A percentile compares a stretch with the other conserved stretches of the same genome.
Evolutionary conservation across 768 basidiomycete species (phyloP).

Genomic region (Serendipita vermifera): DNA sequence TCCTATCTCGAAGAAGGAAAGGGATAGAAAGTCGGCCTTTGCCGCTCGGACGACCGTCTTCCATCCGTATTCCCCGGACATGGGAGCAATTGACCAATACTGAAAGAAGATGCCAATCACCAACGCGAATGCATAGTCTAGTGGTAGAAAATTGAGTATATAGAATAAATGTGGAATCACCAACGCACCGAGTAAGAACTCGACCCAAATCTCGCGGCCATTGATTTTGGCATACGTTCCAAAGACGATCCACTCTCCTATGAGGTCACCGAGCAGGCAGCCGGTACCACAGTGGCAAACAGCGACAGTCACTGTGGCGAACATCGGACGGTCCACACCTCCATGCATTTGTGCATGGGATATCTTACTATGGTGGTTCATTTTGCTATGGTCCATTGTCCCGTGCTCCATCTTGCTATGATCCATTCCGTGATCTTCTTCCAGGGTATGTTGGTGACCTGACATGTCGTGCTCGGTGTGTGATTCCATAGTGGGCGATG

Average conservation of each 20-base stretch:
- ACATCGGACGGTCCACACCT: slow-evolving; percentile 8
- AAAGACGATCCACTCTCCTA: slow-evolving; percentile 11
- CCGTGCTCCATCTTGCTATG: not conserved
- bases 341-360: slow-evolving; percentile 7
- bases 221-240: not conserved
- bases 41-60: slow-evolving; percentile 5
- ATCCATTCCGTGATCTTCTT: not conserved
- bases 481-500: not conserved
- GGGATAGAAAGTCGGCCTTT: slow-evolving; percentile 10
- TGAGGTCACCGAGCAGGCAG: slow-evolving; percentile 10
- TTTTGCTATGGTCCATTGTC: not conserved
- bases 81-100: slow-evolving; percentile 12
- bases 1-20: slow-evolving; percentile 8
- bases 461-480: not conserved
- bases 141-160: not conserved
- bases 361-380: not conserved
- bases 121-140: slow-evolving; percentile 10
- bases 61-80: slow-evolving; percentile 9
- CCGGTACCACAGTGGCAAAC: slow-evolving; percentile 11
- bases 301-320: slow-evolving; percentile 7
- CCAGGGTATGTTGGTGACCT: too few relatives aligned
- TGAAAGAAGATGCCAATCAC: slow-evolving; percentile 12
- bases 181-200: slow-evolving; percentile 4
- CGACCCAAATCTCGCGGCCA: slow-evolving; percentile 10
- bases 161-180: too few relatives aligned